These are phyloP conservation scores for Lachancea quebecensis DNA, from an alignment of 805 yeast genomes.

Conservation along the genomic window DNA sequence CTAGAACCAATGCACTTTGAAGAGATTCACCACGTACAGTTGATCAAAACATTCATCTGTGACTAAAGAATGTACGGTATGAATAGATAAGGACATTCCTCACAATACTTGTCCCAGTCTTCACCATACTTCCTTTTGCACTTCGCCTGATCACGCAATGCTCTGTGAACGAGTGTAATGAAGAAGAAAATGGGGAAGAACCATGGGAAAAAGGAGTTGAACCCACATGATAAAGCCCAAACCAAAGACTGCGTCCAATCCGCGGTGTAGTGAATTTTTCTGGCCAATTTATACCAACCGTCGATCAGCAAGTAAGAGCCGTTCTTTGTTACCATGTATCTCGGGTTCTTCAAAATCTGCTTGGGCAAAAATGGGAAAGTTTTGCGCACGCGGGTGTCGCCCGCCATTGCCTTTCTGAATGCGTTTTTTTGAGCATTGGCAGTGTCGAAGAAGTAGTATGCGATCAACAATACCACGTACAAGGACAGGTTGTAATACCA, in stretches of 20 bases:
- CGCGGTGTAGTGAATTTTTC: slow-evolving; percentile 93
- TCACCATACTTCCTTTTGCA: slow-evolving; percentile 84
- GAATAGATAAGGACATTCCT: slow-evolving; percentile 85
- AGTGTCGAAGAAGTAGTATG: slow-evolving; percentile 92
- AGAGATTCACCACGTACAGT: background rate
- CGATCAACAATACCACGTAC: slow-evolving; percentile 49
- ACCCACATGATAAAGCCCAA: slow-evolving; percentile 92
- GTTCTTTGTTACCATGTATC: slow-evolving; percentile 72
- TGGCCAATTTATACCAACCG: slow-evolving; percentile 92
- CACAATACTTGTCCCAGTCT: slow-evolving; percentile 84
- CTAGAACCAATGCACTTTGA: background rate
- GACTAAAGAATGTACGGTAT: slow-evolving; percentile 67
- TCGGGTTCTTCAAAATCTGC: slow-evolving; percentile 76
- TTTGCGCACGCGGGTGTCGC: slow-evolving; percentile 69
- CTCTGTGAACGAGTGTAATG: slow-evolving; percentile 80
- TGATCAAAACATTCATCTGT: background rate
- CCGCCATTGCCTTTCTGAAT: slow-evolving; percentile 77
- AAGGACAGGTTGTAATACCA: slow-evolving; percentile 50
- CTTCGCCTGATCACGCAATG: slow-evolving; percentile 77
- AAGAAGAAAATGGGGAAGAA: slow-evolving; percentile 91
- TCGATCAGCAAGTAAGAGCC: slow-evolving; percentile 83
- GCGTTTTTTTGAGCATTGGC: slow-evolving; percentile 92
- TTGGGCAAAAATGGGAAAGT: slow-evolving; percentile 91
- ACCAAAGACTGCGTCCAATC: slow-evolving; percentile 82
- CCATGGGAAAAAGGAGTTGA: slow-evolving; percentile 86